phyloP scores from a whole-genome alignment of 2,329 filamentous ascomycete species.

The Daldinia sp. region DNA sequence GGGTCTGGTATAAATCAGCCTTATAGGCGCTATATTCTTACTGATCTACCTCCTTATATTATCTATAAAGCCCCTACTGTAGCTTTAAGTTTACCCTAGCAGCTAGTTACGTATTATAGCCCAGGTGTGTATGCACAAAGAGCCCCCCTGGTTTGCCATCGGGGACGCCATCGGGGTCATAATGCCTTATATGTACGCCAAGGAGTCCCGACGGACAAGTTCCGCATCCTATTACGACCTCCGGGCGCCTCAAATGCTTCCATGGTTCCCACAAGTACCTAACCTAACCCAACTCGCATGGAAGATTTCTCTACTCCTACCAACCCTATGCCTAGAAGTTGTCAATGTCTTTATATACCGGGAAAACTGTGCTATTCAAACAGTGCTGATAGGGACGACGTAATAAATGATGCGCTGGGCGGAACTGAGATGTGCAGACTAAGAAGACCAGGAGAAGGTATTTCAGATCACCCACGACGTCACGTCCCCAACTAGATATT shows the following conservation, averaged over 20 bases:
- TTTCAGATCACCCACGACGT: constrained; percentile 1
- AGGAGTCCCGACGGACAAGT: constrained; percentile 1
- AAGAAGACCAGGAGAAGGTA: not conserved
- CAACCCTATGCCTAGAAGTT: not conserved
- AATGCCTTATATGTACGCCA: not conserved
- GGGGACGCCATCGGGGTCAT: not conserved
- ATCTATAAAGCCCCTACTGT: not conserved
- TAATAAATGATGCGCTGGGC: not conserved
- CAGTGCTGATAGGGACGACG: not conserved
- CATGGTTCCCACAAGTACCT: not conserved
- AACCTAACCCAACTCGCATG: constrained; percentile 1
- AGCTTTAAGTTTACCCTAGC: not conserved
- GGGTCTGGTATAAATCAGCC: constrained; percentile 25
- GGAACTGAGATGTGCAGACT: not conserved
- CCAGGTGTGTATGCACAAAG: not conserved
- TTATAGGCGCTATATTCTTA: constrained; percentile 6
- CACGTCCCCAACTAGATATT: not conserved
- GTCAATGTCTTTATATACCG: not conserved
- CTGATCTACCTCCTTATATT: constrained; percentile 1
- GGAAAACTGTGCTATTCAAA: not conserved
- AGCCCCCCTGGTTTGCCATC: not conserved
- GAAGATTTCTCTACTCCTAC: not conserved
- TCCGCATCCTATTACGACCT: constrained; percentile 24
- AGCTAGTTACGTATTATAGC: not conserved
- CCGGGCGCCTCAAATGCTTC: constrained; percentile 2